Evolutionary conservation across 129 eudicot genomes (phyloP), one percentile per base, ranked within the genome.

Genomic region (Helichrysum umbraculigerum): DNA sequence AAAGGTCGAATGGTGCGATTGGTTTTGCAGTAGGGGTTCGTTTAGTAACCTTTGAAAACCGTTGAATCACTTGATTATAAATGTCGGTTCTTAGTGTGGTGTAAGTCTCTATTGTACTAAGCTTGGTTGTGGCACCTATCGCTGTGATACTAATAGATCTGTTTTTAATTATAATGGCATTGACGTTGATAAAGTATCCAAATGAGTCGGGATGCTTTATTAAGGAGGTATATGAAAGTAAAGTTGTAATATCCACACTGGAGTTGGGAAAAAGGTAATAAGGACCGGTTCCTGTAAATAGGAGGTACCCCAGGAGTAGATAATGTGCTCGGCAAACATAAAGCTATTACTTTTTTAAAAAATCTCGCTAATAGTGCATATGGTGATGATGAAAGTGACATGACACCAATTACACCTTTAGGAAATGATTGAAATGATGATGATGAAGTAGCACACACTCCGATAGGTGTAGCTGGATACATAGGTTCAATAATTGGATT

Each of bases 11-110:
- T 0, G 78, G 78, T 21, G 25, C 60, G 1, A 72, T 61, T 17
- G 83, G 34, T 8, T 33, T 25, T 7, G 69, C 78, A 9, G 51
- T 33, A 33, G 83, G 76, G 34, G 72, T 16, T 22, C 21, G 25
- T 29, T 32, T 32, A 2, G 60, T 19, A 3, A 32, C 72, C 57
- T 62, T 72, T 7, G 51, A 12, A 17, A 79, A 79, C 4, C 25
- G 20, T 28, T 7, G 21, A 37, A 51, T n/a, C 14, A 79, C 44
- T 1, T 15, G 32, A 25, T 71, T 34, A 52, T 79, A 72, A 34
- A 71, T 60, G 9, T 71, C 68, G 22, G 63, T 64, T 66, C 64
- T 71, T 3, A 79, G 64, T 9, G 47, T 71, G 22, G 83, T 72
- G 73, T 79, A 79, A 19, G 39, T 39, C 3, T 62, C 68, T 4